Evolutionary conservation across 768 basidiomycete species (phyloP).

Genomic region (Tricholoma matsutake): DNA sequence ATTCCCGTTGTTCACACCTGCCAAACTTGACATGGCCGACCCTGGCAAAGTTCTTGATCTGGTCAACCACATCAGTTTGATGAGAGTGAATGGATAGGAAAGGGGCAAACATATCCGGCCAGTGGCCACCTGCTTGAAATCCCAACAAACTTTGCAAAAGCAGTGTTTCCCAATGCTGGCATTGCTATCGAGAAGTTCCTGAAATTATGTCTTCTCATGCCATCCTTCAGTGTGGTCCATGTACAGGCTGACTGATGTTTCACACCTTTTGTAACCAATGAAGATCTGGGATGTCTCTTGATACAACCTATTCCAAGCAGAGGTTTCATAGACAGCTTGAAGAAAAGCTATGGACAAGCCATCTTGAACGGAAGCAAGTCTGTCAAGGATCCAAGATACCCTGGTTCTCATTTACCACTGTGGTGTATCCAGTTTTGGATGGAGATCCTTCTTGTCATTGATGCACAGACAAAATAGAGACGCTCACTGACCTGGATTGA

Average conservation of each 20-base stretch:
- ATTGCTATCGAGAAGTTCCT: too few species aligned
- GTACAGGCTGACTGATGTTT: neutral
- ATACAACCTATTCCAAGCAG: neutral
- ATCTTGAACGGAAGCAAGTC: constrained; percentile 2
- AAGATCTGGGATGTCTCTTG: neutral
- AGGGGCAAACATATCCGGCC: too few species aligned
- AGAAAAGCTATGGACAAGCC: constrained; percentile 1
- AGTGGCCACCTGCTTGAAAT: too few species aligned
- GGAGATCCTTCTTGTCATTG: neutral
- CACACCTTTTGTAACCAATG: neutral
- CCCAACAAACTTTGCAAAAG: too few species aligned
- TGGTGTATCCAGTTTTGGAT: constrained; percentile 2
- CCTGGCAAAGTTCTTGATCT: too few species aligned
- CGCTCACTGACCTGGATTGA: neutral
- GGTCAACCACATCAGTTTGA: too few species aligned
- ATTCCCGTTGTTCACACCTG: too few species aligned
- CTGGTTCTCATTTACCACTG: neutral
- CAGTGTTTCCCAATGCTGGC: too few species aligned
- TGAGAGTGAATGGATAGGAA: too few species aligned
- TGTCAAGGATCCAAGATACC: neutral
- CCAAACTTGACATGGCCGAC: too few species aligned
- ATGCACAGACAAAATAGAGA: neutral
- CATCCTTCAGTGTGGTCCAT: neutral
- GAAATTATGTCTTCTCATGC: too few species aligned
- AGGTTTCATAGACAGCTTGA: neutral